Conservation (phyloP, 805 yeast genomes). For the Pichia membranifaciens region DNA sequence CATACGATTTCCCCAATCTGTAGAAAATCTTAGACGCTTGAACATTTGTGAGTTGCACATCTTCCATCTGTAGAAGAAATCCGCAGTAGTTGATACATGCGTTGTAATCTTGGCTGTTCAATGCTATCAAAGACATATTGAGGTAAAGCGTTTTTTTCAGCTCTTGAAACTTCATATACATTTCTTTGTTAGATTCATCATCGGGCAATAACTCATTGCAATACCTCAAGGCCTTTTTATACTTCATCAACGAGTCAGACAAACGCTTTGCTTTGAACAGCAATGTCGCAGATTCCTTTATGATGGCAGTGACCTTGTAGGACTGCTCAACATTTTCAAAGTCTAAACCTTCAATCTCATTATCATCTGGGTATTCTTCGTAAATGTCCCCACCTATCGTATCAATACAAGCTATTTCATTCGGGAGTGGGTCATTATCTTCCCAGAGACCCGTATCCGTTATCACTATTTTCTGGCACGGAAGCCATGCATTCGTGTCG, state of each 20-base stretch:
- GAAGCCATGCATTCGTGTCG: slow-evolving; percentile 26
- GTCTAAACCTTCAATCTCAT: slow-evolving; percentile 49
- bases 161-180: slow-evolving; percentile 43
- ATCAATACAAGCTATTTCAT: slow-evolving; percentile 57
- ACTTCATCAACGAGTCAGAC: slow-evolving; percentile 54
- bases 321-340: slow-evolving; percentile 40
- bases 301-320: slow-evolving; percentile 43
- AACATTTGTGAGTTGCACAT: slow-evolving; percentile 19
- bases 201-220: slow-evolving; percentile 72
- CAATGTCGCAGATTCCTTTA: slow-evolving; percentile 63
- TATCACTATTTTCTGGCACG: slow-evolving; percentile 42
- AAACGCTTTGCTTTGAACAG: slow-evolving; percentile 49
- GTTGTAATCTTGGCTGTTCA: slow-evolving; percentile 45
- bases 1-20: slow-evolving; percentile 28
- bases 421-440: slow-evolving; percentile 46
- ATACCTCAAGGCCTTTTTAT: slow-evolving; percentile 60
- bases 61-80: slow-evolving; percentile 47
- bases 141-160: slow-evolving; percentile 46
- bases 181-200: slow-evolving; percentile 51
- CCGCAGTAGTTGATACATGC: slow-evolving; percentile 49
- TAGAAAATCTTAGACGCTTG: slow-evolving; percentile 26
- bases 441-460: slow-evolving; percentile 60
- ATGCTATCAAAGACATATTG: slow-evolving; percentile 52
- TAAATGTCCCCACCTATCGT: slow-evolving; percentile 61
- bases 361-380: slow-evolving; percentile 79